Evolutionary conservation across 1,284 basidiomycete genomes (phyloP).

Genomic region (Apiotrichum montevideense): DNA sequence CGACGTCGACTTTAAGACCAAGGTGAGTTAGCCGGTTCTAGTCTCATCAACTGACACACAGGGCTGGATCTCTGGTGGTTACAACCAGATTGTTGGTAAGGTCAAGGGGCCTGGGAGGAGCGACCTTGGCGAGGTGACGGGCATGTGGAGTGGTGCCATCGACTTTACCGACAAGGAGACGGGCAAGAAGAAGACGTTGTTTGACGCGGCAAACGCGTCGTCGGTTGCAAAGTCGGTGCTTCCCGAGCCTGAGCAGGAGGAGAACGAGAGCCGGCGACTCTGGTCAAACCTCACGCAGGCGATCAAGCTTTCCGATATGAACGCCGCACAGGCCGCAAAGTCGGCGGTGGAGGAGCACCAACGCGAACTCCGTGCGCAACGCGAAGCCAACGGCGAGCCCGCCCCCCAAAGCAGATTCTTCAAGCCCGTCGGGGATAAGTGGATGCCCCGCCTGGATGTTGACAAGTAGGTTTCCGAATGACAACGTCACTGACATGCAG

Average conservation of each 20-base stretch:
- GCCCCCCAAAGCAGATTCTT: conserved; percentile 72
- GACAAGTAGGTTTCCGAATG: conserved; percentile 51
- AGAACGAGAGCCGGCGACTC: conserved; percentile 67
- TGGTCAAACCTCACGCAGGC: conserved; percentile 84
- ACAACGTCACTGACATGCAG: conserved; percentile 46
- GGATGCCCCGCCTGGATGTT: conserved; percentile 64
- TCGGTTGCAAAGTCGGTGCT: conserved; percentile 74
- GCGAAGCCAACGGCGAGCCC: conserved; percentile 62
- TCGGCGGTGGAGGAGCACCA: conserved; percentile 86
- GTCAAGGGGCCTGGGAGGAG: conserved; percentile 57
- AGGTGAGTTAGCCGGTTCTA: conserved; percentile 49
- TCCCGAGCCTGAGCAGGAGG: conserved; percentile 81
- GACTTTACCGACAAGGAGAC: conserved; percentile 70
- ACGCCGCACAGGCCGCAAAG: conserved; percentile 87
- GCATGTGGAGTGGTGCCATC: conserved; percentile 88
- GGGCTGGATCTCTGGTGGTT: conserved; percentile 96
- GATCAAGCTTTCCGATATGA: conserved; percentile 84
- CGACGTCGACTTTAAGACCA: conserved; percentile 96
- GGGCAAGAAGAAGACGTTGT: conserved; percentile 67
- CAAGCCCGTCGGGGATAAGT: conserved; percentile 61
- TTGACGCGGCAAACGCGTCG: conserved; percentile 72
- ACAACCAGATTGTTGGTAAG: conserved; percentile 82
- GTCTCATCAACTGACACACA: conserved; percentile 32
- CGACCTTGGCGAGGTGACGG: conserved; percentile 81
- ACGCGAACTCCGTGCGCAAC: conserved; percentile 66